These are phyloP conservation scores for Ramularia endophylla DNA, from an alignment of 2,329 filamentous ascomycete species.

Conservation along the genomic window DNA sequence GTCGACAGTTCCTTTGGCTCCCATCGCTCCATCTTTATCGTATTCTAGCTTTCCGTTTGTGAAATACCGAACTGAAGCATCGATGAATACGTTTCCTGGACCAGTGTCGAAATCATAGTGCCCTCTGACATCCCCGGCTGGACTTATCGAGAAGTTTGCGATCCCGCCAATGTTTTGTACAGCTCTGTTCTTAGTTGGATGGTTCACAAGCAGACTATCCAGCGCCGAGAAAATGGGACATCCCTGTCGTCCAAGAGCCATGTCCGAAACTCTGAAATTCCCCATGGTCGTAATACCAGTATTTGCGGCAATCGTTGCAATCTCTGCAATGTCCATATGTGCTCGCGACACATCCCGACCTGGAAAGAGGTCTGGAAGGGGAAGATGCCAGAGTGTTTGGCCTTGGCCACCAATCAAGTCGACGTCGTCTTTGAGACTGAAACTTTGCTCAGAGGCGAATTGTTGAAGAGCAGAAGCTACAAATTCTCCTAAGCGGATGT, in stretches of 20 bases:
- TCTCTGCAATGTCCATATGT: constrained; percentile 18
- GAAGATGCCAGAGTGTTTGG: constrained; percentile 25
- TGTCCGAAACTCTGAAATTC: constrained; percentile 23
- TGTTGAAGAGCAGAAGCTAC: constrained; percentile 17
- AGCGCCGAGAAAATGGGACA: constrained; percentile 22
- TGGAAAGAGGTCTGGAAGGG: constrained; percentile 16
- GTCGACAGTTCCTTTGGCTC: constrained; percentile 17
- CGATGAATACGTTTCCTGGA: constrained; percentile 24
- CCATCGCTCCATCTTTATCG: constrained; percentile 19
- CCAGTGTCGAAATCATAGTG: constrained; percentile 13
- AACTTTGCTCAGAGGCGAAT: too few relatives aligned
- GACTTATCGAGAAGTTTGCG: constrained; percentile 24
- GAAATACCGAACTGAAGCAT: constrained; percentile 21
- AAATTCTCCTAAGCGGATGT: constrained; percentile 22
- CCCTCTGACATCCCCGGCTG: constrained; percentile 14
- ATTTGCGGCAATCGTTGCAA: constrained; percentile 21
- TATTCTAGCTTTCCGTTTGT: constrained; percentile 19
- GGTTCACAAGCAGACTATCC: constrained; percentile 14
- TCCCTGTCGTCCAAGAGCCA: constrained; percentile 23
- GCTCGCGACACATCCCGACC: constrained; percentile 17
- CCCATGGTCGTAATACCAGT: constrained; percentile 21
- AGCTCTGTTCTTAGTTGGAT: constrained; percentile 20
- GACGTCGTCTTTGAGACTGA: constrained; percentile 17
- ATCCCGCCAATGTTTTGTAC: constrained; percentile 23
- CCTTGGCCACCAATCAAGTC: constrained; percentile 25